Conservation (phyloP, 257 asterid species). For the Solanum peruvianum region DNA sequence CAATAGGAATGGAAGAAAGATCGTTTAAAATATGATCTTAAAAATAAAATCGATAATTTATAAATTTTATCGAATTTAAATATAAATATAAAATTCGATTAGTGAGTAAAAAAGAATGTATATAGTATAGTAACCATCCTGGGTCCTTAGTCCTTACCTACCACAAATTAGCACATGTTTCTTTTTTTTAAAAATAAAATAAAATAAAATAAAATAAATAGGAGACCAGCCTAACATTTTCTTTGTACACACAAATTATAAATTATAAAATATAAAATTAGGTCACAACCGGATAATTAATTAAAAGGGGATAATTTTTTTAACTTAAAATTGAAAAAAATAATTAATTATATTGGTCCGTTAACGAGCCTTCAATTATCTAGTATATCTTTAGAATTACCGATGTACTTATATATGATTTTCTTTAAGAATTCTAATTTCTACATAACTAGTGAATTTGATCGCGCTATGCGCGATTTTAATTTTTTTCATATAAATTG, state of each 20-base stretch:
- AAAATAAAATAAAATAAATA: background rate
- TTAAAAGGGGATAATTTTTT: too few species aligned
- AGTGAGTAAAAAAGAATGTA: background rate
- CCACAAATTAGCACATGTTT: background rate
- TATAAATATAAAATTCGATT: background rate
- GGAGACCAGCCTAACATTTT: background rate
- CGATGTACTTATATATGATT: too few species aligned
- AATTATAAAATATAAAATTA: background rate
- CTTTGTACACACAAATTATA: background rate
- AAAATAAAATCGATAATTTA: rapidly evolving
- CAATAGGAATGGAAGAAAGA: background rate
- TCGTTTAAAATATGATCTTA: rapidly evolving
- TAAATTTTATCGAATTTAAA: background rate
- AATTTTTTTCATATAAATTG: too few species aligned
- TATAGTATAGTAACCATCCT: background rate
- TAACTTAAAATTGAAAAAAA: too few species aligned
- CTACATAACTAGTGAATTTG: too few species aligned
- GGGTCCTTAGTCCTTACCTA: background rate
- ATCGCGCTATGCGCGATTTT: too few species aligned
- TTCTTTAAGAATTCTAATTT: too few species aligned
- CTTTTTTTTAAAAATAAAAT: background rate
- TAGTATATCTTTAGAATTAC: too few species aligned
- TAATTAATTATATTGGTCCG: too few species aligned
- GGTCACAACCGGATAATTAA: background rate
- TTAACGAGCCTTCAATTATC: too few species aligned